A percentile compares a stretch with the other conserved stretches of the same genome.
These are phyloP conservation scores for Pythium monospermum DNA, from an alignment of 352 stramenopile species.

Conservation along the genomic window DNA sequence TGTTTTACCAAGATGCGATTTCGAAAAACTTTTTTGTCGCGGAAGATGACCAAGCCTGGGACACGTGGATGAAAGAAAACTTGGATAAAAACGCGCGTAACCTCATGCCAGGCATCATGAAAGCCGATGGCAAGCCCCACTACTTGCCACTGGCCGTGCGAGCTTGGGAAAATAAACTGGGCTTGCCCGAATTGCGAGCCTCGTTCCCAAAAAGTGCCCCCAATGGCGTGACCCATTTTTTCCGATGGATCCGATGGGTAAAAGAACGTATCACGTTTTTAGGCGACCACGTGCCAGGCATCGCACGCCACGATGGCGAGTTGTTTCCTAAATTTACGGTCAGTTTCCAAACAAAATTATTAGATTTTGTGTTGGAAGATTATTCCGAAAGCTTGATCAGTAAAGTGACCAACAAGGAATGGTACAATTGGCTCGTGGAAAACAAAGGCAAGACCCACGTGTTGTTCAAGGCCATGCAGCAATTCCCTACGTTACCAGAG, in stretches of 20 bases:
- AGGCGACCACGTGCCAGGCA: slow-evolving; percentile 37
- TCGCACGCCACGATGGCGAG: slow-evolving; percentile 35
- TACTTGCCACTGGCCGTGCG: slow-evolving; percentile 57
- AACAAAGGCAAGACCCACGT: slow-evolving; percentile 63
- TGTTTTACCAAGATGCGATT: slow-evolving; percentile 52
- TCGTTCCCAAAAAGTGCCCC: slow-evolving; percentile 58
- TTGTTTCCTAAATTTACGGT: slow-evolving; percentile 70
- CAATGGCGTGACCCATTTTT: slow-evolving; percentile 67
- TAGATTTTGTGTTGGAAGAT: slow-evolving; percentile 64
- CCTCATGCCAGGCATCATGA: slow-evolving; percentile 38
- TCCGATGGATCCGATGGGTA: slow-evolving; percentile 75
- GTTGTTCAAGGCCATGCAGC: slow-evolving; percentile 57
- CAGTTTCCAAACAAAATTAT: slow-evolving; percentile 51
- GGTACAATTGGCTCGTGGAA: slow-evolving; percentile 66
- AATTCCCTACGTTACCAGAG: slow-evolving; percentile 53
- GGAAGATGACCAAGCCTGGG: slow-evolving; percentile 46
- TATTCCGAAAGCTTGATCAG: slow-evolving; percentile 47
- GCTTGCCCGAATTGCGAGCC: slow-evolving; percentile 45
- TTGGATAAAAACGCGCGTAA: slow-evolving; percentile 47
- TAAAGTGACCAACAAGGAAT: slow-evolving; percentile 56
- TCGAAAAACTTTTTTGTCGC: slow-evolving; percentile 57
- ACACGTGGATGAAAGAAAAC: slow-evolving; percentile 54
- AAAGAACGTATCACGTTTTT: slow-evolving; percentile 73
- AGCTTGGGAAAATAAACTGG: slow-evolving; percentile 59
- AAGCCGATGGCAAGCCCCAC: slow-evolving; percentile 36